Evolutionary conservation across 208 protist species (phyloP).

Genomic region (Acanthamoeba castellanii): DNA sequence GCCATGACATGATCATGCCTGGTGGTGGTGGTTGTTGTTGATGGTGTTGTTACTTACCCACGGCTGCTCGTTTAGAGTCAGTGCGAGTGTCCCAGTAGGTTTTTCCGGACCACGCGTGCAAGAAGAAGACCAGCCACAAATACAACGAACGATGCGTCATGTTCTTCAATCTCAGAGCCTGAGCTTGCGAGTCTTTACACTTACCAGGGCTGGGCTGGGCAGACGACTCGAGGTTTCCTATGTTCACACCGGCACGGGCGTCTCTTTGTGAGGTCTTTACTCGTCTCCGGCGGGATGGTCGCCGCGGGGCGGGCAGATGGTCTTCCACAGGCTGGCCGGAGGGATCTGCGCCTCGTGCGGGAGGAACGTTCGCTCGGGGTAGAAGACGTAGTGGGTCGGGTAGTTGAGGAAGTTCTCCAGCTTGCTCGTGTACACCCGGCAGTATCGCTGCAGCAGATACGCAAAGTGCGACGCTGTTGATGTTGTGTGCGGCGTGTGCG

Average conservation of each 20-base stretch:
- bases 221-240: background rate
- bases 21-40: too few relatives aligned
- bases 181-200: too few relatives aligned
- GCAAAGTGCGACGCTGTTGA: constrained; percentile 57
- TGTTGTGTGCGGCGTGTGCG: background rate
- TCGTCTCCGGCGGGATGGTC: background rate
- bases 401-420: constrained; percentile 73
- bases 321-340: constrained; percentile 56
- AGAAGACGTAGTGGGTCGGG: constrained; percentile 59
- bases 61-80: background rate
- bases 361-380: constrained; percentile 64
- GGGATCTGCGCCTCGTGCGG: constrained; percentile 49
- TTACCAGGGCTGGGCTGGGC: too few relatives aligned
- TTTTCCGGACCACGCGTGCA: background rate
- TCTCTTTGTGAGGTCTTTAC: background rate
- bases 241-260: too few relatives aligned
- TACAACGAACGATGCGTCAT: too few relatives aligned
- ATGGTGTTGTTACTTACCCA: background rate
- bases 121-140: background rate
- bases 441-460: constrained; percentile 62
- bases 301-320: constrained; percentile 53
- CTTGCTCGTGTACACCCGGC: constrained; percentile 61
- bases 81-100: background rate
- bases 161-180: too few relatives aligned
- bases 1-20: background rate